A percentile compares a stretch with the other conserved stretches of the same genome.
These are phyloP conservation scores for Graphilbum fragrans DNA, from an alignment of 2,329 filamentous ascomycete species.

Conservation along the genomic window DNA sequence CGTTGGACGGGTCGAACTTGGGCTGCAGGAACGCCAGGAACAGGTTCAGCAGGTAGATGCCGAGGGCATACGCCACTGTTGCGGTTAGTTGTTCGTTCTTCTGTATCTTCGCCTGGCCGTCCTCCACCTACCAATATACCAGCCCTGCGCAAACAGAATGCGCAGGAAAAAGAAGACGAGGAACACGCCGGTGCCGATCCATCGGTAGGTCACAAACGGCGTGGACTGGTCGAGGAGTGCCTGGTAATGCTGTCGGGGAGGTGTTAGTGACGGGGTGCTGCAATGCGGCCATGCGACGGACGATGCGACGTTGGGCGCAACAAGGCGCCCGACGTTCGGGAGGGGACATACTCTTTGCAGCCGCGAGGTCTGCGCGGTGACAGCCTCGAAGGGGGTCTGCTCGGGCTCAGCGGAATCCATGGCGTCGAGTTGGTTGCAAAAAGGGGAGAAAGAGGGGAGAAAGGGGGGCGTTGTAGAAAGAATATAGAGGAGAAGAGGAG, in stretches of 20 bases:
- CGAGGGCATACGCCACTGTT: conserved; percentile 88
- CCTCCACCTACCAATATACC: conserved; percentile 71
- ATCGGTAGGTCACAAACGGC: conserved; percentile 80
- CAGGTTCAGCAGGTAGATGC: conserved; percentile 97
- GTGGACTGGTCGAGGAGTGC: conserved; percentile 87
- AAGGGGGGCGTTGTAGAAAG: neutral
- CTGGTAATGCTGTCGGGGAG: conserved; percentile 71
- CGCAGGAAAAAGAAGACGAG: conserved; percentile 76
- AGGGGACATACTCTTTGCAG: conserved; percentile 46
- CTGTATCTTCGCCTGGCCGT: no score
- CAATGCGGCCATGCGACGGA: no score
- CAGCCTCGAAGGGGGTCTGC: conserved; percentile 81
- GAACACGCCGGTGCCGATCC: conserved; percentile 67
- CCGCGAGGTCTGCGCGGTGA: conserved; percentile 72
- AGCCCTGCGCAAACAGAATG: conserved; percentile 87
- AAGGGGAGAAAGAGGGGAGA: neutral
- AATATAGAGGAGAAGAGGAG: neutral
- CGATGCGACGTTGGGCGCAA: no score
- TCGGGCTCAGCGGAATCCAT: conserved; percentile 88
- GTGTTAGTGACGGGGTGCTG: no score
- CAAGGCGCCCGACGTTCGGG: neutral
- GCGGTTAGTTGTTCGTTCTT: neutral
- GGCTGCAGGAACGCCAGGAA: conserved; percentile 97
- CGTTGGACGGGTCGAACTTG: conserved; percentile 96
- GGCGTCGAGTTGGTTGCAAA: conserved; percentile 1